Evolutionary conservation across 2,329 filamentous ascomycete species (phyloP).

Genomic region (Endoconidiophora laricicola): DNA sequence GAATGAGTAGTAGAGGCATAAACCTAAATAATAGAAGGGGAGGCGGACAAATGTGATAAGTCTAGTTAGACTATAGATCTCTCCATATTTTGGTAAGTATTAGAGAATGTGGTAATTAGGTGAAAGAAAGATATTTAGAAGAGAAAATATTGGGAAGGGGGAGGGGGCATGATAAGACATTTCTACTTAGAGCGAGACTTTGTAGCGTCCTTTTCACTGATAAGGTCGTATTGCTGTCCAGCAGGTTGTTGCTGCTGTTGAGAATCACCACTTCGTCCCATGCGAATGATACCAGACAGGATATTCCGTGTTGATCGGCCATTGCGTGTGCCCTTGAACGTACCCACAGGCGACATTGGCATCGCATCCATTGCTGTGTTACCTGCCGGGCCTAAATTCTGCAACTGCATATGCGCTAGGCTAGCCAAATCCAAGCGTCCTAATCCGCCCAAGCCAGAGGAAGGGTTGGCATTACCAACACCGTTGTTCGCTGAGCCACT

Average conservation of each 20-base stretch:
- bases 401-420: constrained; percentile 8
- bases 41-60: background rate
- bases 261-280: constrained; percentile 24
- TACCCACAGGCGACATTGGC: constrained; percentile 14
- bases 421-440: constrained; percentile 8
- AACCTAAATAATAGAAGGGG: constrained; percentile 2
- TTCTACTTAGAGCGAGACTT: background rate
- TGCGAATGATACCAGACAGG: constrained; percentile 29
- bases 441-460: constrained; percentile 10
- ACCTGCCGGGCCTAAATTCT: constrained; percentile 1
- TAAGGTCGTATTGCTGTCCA: background rate
- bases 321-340: constrained; percentile 19
- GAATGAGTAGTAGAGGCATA: constrained; percentile 1
- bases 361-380: background rate
- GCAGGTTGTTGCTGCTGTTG: constrained; percentile 17
- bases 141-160: background rate
- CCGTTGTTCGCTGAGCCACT: background rate
- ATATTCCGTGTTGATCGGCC: constrained; percentile 27
- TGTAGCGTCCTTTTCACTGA: constrained; percentile 15
- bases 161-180: background rate
- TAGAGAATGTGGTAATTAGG: too few relatives aligned
- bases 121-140: background rate
- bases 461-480: background rate
- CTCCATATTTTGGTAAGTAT: too few relatives aligned
- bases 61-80: too few relatives aligned